These are phyloP conservation scores for Cicer yamashitae DNA, from an alignment of 306 rosid species.

Conservation along the genomic window DNA sequence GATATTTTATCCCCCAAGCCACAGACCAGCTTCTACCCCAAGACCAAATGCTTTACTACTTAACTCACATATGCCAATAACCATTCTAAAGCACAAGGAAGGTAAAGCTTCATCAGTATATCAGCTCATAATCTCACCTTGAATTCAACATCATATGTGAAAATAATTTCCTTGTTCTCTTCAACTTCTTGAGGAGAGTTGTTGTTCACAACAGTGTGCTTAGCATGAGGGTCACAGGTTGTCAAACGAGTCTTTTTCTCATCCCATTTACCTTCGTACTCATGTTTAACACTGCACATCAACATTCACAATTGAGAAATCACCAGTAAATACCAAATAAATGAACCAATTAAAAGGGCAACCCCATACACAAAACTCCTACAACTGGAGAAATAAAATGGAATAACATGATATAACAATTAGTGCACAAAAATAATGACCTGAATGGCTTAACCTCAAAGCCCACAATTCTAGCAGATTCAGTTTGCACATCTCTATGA, in stretches of 20 bases:
- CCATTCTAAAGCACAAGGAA: background rate
- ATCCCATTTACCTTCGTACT: constrained; percentile 85
- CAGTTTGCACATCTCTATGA: constrained; percentile 78
- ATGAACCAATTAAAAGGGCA: constrained; percentile 17
- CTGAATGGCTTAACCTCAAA: constrained; percentile 96
- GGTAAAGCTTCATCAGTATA: background rate
- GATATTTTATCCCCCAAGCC: background rate
- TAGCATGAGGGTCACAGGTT: constrained; percentile 93
- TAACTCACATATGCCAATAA: constrained; percentile 19
- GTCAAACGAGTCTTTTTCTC: constrained; percentile 67
- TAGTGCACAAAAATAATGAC: constrained; percentile 44
- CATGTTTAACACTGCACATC: constrained; percentile 81
- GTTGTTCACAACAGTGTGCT: constrained; percentile 76
- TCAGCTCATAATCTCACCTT: constrained; percentile 61
- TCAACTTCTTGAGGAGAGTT: constrained; percentile 95
- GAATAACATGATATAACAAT: constrained; percentile 5
- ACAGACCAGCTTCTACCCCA: constrained; percentile 8
- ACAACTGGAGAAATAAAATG: constrained; percentile 17
- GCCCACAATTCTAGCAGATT: constrained; percentile 90
- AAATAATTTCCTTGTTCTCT: constrained; percentile 80
- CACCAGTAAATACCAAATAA: constrained; percentile 38
- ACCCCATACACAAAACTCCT: constrained; percentile 2
- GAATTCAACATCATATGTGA: constrained; percentile 95
- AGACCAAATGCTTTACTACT: constrained; percentile 26
- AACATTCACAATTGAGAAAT: constrained; percentile 44